Percentiles rank a stretch among this genome's conserved stretches.
Conservation (phyloP, 2,329 filamentous ascomycete genomes). For the Byssochlamys sp. region DNA sequence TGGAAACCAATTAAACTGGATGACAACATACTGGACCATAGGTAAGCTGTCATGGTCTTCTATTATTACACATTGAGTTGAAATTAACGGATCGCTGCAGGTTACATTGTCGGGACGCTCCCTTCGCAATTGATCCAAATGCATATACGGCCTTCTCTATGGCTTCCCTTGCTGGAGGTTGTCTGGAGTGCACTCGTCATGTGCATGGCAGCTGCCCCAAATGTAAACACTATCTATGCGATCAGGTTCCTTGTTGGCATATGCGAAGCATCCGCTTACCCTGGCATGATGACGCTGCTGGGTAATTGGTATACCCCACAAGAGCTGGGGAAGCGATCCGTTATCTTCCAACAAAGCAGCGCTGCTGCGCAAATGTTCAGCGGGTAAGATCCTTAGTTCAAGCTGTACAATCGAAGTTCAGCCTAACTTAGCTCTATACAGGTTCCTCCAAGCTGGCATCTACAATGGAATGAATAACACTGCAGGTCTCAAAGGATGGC, state of each 20-base stretch:
- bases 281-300: constrained; percentile 6
- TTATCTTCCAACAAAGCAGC: constrained; percentile 6
- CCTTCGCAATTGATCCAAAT: neutral
- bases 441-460: constrained; percentile 1
- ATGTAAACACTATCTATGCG: constrained; percentile 4
- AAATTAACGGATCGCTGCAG: neutral
- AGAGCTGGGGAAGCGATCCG: constrained; percentile 5
- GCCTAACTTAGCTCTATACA: neutral
- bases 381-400: neutral
- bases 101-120: neutral
- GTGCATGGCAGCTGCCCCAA: constrained; percentile 6
- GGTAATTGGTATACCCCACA: constrained; percentile 7
- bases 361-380: constrained; percentile 6
- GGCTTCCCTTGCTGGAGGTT: constrained; percentile 5
- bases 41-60: neutral
- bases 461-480: neutral
- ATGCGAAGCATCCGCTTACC: constrained; percentile 5
- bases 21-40: constrained; percentile 7
- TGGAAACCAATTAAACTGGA: constrained; percentile 4
- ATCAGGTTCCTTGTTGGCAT: constrained; percentile 6
- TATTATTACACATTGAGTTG: neutral
- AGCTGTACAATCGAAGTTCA: neutral
- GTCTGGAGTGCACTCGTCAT: constrained; percentile 6
- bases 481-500: constrained; percentile 17
- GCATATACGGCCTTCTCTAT: neutral